Evolutionary conservation across 2,329 filamentous ascomycete species (phyloP), one percentile per base, ranked within the genome.

Genomic region (Aspergillus felis): DNA sequence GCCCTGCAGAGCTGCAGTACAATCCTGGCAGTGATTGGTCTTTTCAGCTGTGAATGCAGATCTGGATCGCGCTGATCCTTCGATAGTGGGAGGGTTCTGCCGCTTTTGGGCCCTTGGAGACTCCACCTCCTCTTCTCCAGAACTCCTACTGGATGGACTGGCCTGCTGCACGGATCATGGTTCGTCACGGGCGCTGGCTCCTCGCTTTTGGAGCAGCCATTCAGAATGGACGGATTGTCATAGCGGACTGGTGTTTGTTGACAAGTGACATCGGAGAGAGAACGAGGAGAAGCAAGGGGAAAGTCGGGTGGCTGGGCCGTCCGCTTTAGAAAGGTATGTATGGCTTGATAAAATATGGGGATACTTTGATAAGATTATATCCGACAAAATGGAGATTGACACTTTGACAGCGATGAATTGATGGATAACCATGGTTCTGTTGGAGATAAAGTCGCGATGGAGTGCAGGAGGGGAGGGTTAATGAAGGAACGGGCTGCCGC

Each of bases 91-190:
- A 56, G 49, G 28, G 28, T 10, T 29, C 28, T 29, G 10, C 28
- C 28, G 28, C 28, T 29, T 53, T 20, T 25, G 22, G 7, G 28
- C 50, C 24, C 51, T n/a, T 57, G 32, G 50, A 28, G 28, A 46
- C 42, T 46, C 42, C 42, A 46, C 41, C 4, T 22, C 1, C 25
- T 57, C 57, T 55, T 60, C 57, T 50, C 22, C 28, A 20, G 27
- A 25, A 29, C 42, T 50, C 22, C 49, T 47, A 58, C 54, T 63
- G 64, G 62, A 38, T 47, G 35, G 46, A 17, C 56, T 50, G 52
- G 64, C 63, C 63, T 61, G 56, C 55, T 61, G 56, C 64, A 63
- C 62, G 63, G 64, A 64, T 64, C 64, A 66, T 62, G 58, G 58
- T 62, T 61, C 58, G 49, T 62, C 58, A 54, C 54, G 58, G 56